Percentiles rank a stretch among this genome's conserved stretches.
Conservation (phyloP, 2,329 filamentous ascomycete genomes). For the Dryadomyces sulphureus region DNA sequence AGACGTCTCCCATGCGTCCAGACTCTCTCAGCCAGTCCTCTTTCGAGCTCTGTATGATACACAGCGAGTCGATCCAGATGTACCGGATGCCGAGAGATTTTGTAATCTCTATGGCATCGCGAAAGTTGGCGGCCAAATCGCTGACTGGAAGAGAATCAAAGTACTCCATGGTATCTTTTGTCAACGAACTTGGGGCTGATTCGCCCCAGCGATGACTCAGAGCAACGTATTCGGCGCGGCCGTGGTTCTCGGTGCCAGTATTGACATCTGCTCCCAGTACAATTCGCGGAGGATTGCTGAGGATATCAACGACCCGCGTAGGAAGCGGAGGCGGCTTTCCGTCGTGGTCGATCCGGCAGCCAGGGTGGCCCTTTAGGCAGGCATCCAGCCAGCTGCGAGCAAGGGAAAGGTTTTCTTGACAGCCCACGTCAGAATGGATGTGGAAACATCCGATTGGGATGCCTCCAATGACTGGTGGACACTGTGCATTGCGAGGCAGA, state of each 20-base stretch:
- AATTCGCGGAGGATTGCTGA: not conserved
- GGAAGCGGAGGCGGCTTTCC: not conserved
- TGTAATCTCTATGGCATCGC: conserved; percentile 5
- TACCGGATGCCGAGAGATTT: conserved; percentile 4
- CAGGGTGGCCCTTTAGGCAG: not conserved
- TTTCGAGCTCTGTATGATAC: conserved; percentile 7
- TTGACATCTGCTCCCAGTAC: not conserved
- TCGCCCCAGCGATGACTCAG: conserved; percentile 7
- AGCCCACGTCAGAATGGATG: not conserved
- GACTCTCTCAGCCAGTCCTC: conserved; percentile 7
- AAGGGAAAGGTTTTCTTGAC: not conserved
- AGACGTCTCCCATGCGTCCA: conserved; percentile 11
- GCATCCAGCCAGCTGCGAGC: conserved; percentile 3
- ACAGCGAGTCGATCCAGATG: conserved; percentile 9
- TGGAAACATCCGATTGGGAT: not conserved
- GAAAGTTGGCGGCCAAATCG: conserved; percentile 3
- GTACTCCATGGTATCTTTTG: not conserved
- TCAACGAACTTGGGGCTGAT: not conserved
- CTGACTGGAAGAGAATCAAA: not conserved
- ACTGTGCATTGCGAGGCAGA: not conserved
- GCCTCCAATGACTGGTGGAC: not conserved
- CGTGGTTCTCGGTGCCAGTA: not conserved
- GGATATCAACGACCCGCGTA: conserved; percentile 1
- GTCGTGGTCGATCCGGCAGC: not conserved
- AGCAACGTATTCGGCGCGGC: conserved; percentile 4